Percentiles rank a stretch among this genome's conserved stretches.
Evolutionary conservation across 1,284 basidiomycete species (phyloP).

Genomic region (Violaceomyces palustris): DNA sequence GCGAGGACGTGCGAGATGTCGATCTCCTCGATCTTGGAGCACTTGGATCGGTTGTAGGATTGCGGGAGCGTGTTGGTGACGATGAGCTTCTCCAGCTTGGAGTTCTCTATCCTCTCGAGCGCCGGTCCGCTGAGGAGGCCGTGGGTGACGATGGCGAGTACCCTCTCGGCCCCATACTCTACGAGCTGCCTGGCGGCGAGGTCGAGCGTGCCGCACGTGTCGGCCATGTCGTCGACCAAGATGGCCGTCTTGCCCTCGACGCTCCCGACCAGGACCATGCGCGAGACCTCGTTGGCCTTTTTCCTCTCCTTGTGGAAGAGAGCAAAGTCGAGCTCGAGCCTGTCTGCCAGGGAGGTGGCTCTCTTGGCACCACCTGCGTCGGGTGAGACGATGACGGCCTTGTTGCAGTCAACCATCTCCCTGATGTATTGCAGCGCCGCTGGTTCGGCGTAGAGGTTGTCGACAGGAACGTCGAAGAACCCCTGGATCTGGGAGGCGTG

Average conservation of each 20-base stretch:
- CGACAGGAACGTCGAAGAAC: slow-evolving; percentile 99
- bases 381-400: slow-evolving; percentile 94
- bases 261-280: slow-evolving; percentile 95
- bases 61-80: slow-evolving; percentile 99
- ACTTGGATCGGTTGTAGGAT: slow-evolving; percentile 67
- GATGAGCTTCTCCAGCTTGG: slow-evolving; percentile 80
- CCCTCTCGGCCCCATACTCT: slow-evolving; percentile 80
- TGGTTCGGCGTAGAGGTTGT: slow-evolving; percentile 98
- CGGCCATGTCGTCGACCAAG: slow-evolving; percentile 99
- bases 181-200: slow-evolving; percentile 82
- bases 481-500: slow-evolving; percentile 61
- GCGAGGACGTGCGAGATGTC: slow-evolving; percentile 92
- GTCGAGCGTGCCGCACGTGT: slow-evolving; percentile 96
- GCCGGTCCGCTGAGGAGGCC: slow-evolving; percentile 91
- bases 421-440: slow-evolving; percentile 93
- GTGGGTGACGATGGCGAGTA: slow-evolving; percentile 93
- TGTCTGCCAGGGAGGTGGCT: slow-evolving; percentile 94
- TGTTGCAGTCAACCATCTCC: slow-evolving; percentile 77
- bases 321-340: slow-evolving; percentile 94
- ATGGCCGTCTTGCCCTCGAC: slow-evolving; percentile 91
- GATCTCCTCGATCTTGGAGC: slow-evolving; percentile 80
- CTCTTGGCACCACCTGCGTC: slow-evolving; percentile 98
- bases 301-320: slow-evolving; percentile 99
- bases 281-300: slow-evolving; percentile 97
- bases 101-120: slow-evolving; percentile 56